Evolutionary conservation across 495 filamentous ascomycete species (phyloP).

Genomic region (Eremomyces bilateralis): DNA sequence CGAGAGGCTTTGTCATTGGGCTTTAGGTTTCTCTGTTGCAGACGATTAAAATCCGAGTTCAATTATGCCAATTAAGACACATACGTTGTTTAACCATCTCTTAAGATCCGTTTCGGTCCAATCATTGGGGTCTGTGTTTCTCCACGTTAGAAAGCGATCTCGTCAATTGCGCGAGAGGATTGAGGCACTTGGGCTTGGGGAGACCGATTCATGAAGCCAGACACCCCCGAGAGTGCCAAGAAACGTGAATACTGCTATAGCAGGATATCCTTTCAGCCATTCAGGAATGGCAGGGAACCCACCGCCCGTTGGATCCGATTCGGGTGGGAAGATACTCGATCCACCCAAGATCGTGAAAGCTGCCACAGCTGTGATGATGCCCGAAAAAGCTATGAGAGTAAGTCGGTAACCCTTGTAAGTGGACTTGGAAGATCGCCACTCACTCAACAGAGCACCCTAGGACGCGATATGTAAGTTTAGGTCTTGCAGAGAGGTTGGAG

Average conservation of each 20-base stretch:
- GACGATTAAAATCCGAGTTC: conserved; percentile 2
- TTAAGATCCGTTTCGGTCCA: background rate
- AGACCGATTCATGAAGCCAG: background rate
- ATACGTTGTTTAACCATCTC: background rate
- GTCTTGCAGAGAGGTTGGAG: no score
- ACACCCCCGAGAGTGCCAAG: background rate
- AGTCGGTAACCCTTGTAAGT: conserved; percentile 5
- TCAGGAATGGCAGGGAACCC: conserved; percentile 6
- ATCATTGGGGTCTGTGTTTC: background rate
- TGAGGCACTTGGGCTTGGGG: background rate
- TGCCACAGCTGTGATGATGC: conserved; percentile 63
- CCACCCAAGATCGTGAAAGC: conserved; percentile 62
- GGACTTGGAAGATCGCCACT: conserved; percentile 3
- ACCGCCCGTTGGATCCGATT: conserved; percentile 58
- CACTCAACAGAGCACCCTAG: no score
- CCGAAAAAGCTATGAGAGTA: conserved; percentile 36
- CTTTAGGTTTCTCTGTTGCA: conserved; percentile 44
- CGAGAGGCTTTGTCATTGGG: conserved; percentile 42
- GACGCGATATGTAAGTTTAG: no score
- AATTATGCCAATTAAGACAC: no score
- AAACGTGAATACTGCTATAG: background rate
- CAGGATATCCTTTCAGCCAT: background rate
- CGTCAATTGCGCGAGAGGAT: background rate
- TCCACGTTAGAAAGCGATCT: background rate
- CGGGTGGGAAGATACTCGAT: conserved; percentile 50